Conservation (phyloP, 345 rosid genomes). For the Gossypium herbaceum region DNA sequence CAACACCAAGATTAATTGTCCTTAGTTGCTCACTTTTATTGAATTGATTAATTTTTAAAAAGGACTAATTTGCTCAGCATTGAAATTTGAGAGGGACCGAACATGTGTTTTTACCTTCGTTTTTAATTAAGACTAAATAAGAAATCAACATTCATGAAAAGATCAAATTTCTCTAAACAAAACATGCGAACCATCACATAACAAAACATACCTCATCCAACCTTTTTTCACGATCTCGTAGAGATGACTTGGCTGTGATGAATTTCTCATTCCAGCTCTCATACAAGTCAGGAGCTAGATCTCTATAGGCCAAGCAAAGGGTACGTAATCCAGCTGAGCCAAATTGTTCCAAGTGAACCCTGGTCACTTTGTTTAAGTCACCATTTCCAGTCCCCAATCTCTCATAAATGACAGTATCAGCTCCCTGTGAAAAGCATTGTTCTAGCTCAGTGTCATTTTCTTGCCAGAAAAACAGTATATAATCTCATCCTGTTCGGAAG, state of each 20-base stretch:
- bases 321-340: constrained; percentile 98
- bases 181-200: neutral
- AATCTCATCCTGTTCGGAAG: constrained; percentile 15
- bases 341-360: constrained; percentile 87
- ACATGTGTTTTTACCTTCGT: neutral
- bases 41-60: no score
- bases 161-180: constrained; percentile 6
- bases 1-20: no score
- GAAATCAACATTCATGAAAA: neutral
- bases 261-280: constrained; percentile 97
- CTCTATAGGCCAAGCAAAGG: constrained; percentile 90
- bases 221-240: constrained; percentile 93
- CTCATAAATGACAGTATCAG: constrained; percentile 92
- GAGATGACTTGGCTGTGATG: constrained; percentile 92
- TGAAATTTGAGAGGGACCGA: neutral
- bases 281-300: constrained; percentile 68
- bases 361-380: constrained; percentile 63
- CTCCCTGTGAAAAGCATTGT: constrained; percentile 66
- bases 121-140: neutral
- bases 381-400: constrained; percentile 73
- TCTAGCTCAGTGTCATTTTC: constrained; percentile 33
- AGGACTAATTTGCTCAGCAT: neutral
- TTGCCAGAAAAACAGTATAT: constrained; percentile 13
- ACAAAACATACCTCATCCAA: constrained; percentile 74
- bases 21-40: no score